Evolutionary conservation across 192 early-diverging fungal genomes (phyloP).

Genomic region (Backusella psychrophila): DNA sequence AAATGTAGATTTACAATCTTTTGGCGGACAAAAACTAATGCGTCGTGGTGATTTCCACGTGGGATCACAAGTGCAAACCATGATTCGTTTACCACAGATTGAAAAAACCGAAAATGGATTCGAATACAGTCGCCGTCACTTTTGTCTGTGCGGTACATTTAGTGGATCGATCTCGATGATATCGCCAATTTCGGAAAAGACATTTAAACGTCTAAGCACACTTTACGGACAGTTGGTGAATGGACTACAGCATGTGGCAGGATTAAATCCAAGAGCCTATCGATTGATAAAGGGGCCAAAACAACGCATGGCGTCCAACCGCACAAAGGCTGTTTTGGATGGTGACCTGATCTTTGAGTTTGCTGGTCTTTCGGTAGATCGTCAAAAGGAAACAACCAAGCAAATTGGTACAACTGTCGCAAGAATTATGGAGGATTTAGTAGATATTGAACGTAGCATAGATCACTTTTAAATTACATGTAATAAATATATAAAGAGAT

Average conservation of each 20-base stretch:
- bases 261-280: conserved; percentile 90
- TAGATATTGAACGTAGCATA: conserved; percentile 58
- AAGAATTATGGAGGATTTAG: conserved; percentile 80
- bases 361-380: conserved; percentile 57
- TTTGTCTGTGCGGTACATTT: conserved; percentile 57
- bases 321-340: conserved; percentile 80
- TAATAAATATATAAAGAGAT: neutral
- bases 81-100: conserved; percentile 57
- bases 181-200: conserved; percentile 84
- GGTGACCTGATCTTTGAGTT: conserved; percentile 80
- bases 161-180: conserved; percentile 69
- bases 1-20: conserved; percentile 77
- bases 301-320: conserved; percentile 67
- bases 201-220: conserved; percentile 85
- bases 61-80: conserved; percentile 69
- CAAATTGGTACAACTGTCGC: conserved; percentile 85
- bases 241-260: conserved; percentile 77
- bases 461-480: conserved; percentile 65
- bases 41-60: conserved; percentile 88
- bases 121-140: conserved; percentile 18
- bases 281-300: conserved; percentile 49
- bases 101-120: conserved; percentile 38
- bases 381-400: conserved; percentile 85
- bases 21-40: conserved; percentile 84
- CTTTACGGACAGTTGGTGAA: conserved; percentile 86